Percentiles rank a stretch among this genome's conserved stretches.
Evolutionary conservation across 2,329 filamentous ascomycete species (phyloP).

Genomic region (Aspergillus pseudoglaucus): DNA sequence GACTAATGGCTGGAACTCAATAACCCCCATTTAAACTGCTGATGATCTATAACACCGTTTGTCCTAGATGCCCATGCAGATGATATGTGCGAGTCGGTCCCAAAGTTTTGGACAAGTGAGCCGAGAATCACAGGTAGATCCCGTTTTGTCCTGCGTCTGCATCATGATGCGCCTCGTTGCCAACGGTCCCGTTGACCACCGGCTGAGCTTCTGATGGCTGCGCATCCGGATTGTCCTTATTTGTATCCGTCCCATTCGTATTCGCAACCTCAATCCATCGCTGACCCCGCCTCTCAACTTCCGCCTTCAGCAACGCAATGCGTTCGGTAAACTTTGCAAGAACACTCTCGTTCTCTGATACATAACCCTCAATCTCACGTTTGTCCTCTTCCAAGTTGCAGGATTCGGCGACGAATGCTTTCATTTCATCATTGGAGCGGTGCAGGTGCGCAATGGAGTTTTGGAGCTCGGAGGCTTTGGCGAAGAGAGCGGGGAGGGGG

Average conservation of each 20-base stretch:
- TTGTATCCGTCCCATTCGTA: slow-evolving; percentile 13
- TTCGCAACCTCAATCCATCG: slow-evolving; percentile 40
- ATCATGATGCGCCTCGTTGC: not conserved
- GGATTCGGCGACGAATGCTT: slow-evolving; percentile 43
- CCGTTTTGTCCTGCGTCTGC: slow-evolving; percentile 17
- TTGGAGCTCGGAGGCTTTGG: slow-evolving; percentile 54
- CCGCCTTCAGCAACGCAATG: slow-evolving; percentile 45
- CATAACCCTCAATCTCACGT: slow-evolving; percentile 29
- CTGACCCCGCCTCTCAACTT: slow-evolving; percentile 51
- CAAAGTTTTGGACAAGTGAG: not conserved
- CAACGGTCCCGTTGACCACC: slow-evolving; percentile 7
- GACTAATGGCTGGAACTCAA: too few relatives aligned
- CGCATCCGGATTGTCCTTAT: slow-evolving; percentile 5
- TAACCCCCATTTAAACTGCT: too few relatives aligned
- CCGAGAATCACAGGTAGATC: slow-evolving; percentile 23
- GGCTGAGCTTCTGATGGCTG: slow-evolving; percentile 3
- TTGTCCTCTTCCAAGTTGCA: slow-evolving; percentile 47
- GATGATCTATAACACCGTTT: too few relatives aligned
- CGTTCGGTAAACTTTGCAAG: slow-evolving; percentile 51
- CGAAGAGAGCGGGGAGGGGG: slow-evolving; percentile 52
- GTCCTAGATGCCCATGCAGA: too few relatives aligned
- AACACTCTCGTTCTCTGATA: slow-evolving; percentile 54
- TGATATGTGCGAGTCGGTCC: not conserved
- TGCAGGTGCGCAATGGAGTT: slow-evolving; percentile 56
- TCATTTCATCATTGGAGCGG: slow-evolving; percentile 51